Evolutionary conservation across 139 green algal species (phyloP), one percentile per base, ranked within the genome.

Genomic region (Monoraphidium neglectum): DNA sequence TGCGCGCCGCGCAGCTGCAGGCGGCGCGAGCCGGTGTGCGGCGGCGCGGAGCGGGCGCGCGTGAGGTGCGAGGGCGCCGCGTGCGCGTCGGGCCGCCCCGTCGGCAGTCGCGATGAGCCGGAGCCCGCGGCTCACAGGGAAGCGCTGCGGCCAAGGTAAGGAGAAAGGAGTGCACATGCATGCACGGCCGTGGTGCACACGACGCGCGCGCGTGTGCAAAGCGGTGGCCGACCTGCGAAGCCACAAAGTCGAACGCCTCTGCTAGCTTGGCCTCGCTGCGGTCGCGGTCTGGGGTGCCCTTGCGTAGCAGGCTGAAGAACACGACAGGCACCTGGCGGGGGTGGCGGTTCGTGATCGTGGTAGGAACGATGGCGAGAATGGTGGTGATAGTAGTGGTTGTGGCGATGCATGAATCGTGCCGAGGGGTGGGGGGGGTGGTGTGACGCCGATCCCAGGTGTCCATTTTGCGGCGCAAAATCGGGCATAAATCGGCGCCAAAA

Each of bases 261-360:
- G 83, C 85, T 46, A 92, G 83, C 80, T 87, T 88, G 26, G 87
- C 81, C 71, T 92, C 87, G 3, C 82, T 89, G 26, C 87, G 68
- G 71, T 92, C 87, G 54, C 80, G 68, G 72, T 91, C 86, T 1
- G 83, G 82, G 23, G 83, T 82, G 54, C 88, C 88, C 70, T 93
- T 91, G n/a, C 97, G 87, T 71, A 99, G 89, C 77, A 99, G 80
- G 86, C 96, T 98, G 75, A 99, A 88, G 77, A 97, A 98, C 0
- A 89, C 91, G 10, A 99, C 74, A 1, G 93, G 89, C 15, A 93
- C 83, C n/a, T 73, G 53, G 46, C n/a, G n/a, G n/a, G 80, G 37
- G 12, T 63, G 76, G 2, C 72, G 56, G 35, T 73, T 24, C 26
- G 24, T 15, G 10, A n/a, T 28, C 13, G 60, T 21, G 18, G 60